phyloP scores from a whole-genome alignment of 1,139 yeast species.

The Diutina pseudorugosa region DNA sequence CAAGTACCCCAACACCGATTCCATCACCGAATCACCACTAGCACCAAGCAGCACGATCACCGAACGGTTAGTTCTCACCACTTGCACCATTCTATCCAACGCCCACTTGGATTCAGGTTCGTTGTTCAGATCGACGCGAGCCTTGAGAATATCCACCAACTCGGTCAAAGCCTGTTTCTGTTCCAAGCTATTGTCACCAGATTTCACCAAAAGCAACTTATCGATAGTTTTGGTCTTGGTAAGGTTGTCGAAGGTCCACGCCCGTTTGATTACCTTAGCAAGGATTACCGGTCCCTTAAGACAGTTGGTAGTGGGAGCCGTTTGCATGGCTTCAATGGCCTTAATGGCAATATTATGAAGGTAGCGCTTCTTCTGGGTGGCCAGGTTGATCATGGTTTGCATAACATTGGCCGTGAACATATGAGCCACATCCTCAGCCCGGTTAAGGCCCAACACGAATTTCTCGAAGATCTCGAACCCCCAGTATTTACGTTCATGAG shows the following conservation, averaged over 20 bases:
- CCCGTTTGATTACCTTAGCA: background rate
- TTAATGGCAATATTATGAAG: slow-evolving; percentile 56
- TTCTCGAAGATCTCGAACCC: slow-evolving; percentile 67
- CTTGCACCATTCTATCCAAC: slow-evolving; percentile 50
- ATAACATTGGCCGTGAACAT: slow-evolving; percentile 62
- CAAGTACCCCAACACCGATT: slow-evolving; percentile 37
- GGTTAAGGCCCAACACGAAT: slow-evolving; percentile 15
- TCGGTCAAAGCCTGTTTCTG: slow-evolving; percentile 9
- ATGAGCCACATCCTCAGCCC: slow-evolving; percentile 17
- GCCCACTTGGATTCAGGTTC: slow-evolving; percentile 36
- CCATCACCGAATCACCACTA: slow-evolving; percentile 25
- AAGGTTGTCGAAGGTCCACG: slow-evolving; percentile 60
- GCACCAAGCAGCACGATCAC: slow-evolving; percentile 8
- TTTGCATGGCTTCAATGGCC: slow-evolving; percentile 21
- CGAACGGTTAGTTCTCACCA: slow-evolving; percentile 38
- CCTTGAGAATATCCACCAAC: slow-evolving; percentile 15
- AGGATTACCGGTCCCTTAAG: background rate
- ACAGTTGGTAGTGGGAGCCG: background rate
- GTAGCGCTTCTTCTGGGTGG: slow-evolving; percentile 52
- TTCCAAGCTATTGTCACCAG: slow-evolving; percentile 7
- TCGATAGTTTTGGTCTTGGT: slow-evolving; percentile 66
- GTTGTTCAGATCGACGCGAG: slow-evolving; percentile 12
- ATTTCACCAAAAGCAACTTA: slow-evolving; percentile 26
- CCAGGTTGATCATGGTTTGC: slow-evolving; percentile 69
- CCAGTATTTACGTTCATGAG: slow-evolving; percentile 78